Percentiles rank a stretch among this genome's conserved stretches.
These are phyloP conservation scores for Backusella circina DNA, from an alignment of 192 early-diverging fungal genomes.

Conservation along the genomic window DNA sequence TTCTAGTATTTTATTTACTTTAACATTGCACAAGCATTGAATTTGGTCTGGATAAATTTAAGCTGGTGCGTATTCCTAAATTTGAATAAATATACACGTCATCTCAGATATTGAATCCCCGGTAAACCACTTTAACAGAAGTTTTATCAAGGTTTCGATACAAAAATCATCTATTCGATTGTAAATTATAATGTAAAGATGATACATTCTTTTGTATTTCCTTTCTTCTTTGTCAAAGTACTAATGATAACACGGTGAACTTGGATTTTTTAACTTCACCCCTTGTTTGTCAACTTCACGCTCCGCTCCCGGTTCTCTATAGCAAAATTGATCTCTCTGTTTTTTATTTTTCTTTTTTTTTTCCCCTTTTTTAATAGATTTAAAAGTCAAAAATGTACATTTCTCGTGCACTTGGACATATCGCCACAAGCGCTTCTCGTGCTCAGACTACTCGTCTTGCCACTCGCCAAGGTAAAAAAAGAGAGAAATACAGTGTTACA, in stretches of 20 bases:
- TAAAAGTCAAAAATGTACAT: slow-evolving; percentile 25
- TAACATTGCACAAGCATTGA: too few relatives aligned
- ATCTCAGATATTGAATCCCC: neutral
- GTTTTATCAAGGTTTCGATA: neutral
- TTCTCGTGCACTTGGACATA: slow-evolving; percentile 35
- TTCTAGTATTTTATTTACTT: too few relatives aligned
- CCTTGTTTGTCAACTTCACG: neutral
- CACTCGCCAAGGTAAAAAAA: slow-evolving; percentile 20
- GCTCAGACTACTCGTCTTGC: slow-evolving; percentile 25
- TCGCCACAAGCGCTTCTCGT: slow-evolving; percentile 28
- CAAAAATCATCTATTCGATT: neutral
- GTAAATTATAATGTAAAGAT: neutral
- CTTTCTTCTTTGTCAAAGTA: neutral
- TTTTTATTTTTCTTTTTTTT: slow-evolving; percentile 2
- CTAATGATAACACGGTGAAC: neutral
- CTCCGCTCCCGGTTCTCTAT: neutral
- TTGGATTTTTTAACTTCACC: neutral
- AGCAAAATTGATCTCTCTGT: neutral
- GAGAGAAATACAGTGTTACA: slow-evolving; percentile 10
- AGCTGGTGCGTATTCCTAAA: too few relatives aligned
- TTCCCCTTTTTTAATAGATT: neutral
- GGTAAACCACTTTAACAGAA: neutral
- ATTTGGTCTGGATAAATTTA: too few relatives aligned
- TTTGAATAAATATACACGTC: neutral
- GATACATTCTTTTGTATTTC: neutral